phyloP scores from a whole-genome alignment of 129 eudicot species.

The Chrysanthemum makinoi region DNA sequence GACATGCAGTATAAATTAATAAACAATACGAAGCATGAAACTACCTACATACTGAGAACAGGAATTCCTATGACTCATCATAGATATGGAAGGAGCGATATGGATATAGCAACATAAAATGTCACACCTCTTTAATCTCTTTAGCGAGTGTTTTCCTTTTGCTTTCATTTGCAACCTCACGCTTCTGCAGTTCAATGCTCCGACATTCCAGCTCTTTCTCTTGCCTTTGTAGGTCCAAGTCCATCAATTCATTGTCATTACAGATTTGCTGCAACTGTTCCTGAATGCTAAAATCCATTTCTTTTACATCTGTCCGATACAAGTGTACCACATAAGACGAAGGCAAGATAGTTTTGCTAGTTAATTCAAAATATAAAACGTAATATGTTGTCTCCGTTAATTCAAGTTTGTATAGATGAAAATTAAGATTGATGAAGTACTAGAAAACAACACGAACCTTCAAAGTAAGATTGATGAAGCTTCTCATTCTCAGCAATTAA shows the following conservation, averaged over 20 bases:
- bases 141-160: conserved; percentile 61
- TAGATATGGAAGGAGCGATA: no score
- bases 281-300: conserved; percentile 54
- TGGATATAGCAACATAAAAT: neutral
- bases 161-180: conserved; percentile 60
- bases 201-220: conserved; percentile 61
- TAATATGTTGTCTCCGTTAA: no score
- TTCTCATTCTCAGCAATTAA: conserved; percentile 56
- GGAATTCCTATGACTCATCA: no score
- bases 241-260: conserved; percentile 62
- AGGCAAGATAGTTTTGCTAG: neutral
- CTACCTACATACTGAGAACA: no score
- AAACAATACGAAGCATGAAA: no score
- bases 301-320: conserved; percentile 46
- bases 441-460: conserved; percentile 42
- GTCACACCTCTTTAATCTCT: conserved; percentile 69
- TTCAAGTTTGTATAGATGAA: neutral
- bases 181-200: conserved; percentile 59
- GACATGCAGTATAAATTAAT: no score
- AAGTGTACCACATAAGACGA: conserved; percentile 1
- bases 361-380: no score
- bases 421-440: neutral
- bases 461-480: conserved; percentile 61
- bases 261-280: conserved; percentile 65
- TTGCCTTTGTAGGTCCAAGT: conserved; percentile 47